Conservation (phyloP, 768 basidiomycete species). For the Termitomyces sp. region DNA sequence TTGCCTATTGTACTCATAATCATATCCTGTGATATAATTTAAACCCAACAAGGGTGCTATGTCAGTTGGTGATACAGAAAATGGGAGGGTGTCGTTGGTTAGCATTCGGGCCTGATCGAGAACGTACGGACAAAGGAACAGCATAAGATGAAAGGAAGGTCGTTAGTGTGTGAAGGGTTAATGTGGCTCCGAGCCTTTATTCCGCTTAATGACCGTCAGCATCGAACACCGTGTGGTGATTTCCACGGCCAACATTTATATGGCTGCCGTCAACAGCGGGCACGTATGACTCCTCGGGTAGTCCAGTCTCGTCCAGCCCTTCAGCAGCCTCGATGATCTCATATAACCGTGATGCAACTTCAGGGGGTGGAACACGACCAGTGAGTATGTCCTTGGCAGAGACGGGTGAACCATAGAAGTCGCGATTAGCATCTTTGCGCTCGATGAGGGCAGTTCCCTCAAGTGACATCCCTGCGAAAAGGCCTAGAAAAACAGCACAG, state of each 20-base stretch:
- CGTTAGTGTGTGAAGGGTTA: background rate
- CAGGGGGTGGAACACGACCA: constrained; percentile 94
- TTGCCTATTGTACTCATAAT: background rate
- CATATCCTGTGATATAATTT: constrained; percentile 3
- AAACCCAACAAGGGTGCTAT: background rate
- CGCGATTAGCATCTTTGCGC: constrained; percentile 92
- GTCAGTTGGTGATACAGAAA: background rate
- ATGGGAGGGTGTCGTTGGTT: background rate
- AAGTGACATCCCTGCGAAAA: constrained; percentile 91
- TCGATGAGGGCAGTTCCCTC: constrained; percentile 95
- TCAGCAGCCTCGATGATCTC: constrained; percentile 97
- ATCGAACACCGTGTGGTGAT: constrained; percentile 69
- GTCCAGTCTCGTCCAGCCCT: constrained; percentile 79
- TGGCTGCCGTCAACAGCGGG: constrained; percentile 62
- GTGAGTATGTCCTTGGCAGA: constrained; percentile 88
- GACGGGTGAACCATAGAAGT: constrained; percentile 91
- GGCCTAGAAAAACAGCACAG: constrained; percentile 39
- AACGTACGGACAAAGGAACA: background rate
- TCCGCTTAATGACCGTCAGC: constrained; percentile 46
- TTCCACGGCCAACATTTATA: constrained; percentile 36
- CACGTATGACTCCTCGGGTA: constrained; percentile 78
- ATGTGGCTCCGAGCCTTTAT: background rate
- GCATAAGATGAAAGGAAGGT: background rate
- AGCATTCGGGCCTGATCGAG: constrained; percentile 1
- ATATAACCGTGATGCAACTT: constrained; percentile 87